These are phyloP conservation scores for Boletus edulis DNA, from an alignment of 768 basidiomycete species.

Conservation along the genomic window DNA sequence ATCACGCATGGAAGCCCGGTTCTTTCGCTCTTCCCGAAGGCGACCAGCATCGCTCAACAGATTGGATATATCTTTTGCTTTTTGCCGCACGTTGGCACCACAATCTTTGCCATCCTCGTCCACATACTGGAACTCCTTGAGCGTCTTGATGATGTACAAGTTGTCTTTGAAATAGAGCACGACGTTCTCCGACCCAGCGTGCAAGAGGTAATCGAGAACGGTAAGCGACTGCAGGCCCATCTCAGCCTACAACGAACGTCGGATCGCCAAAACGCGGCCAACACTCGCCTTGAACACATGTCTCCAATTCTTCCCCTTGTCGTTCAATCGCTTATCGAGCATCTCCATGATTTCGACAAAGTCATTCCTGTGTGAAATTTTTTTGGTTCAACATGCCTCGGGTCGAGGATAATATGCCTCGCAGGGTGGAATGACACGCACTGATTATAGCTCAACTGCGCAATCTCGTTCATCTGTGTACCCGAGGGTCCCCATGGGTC, in stretches of 20 bases:
- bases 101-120: slow-evolving; percentile 97
- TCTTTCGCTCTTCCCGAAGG: slow-evolving; percentile 79
- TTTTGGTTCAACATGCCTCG: too few relatives aligned
- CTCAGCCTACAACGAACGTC: slow-evolving; percentile 7
- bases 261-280: not conserved
- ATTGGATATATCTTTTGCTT: slow-evolving; percentile 98
- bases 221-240: slow-evolving; percentile 72
- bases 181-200: slow-evolving; percentile 96
- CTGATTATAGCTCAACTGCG: slow-evolving; percentile 97
- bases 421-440: slow-evolving; percentile 36
- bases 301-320: slow-evolving; percentile 99
- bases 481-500: slow-evolving; percentile 98
- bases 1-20: slow-evolving; percentile 90
- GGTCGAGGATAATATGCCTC: not conserved
- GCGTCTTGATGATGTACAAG: slow-evolving; percentile 95
- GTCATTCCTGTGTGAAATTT: slow-evolving; percentile 64
- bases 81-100: slow-evolving; percentile 96
- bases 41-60: slow-evolving; percentile 84
- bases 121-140: slow-evolving; percentile 96
- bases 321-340: slow-evolving; percentile 96
- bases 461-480: slow-evolving; percentile 98
- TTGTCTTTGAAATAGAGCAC: slow-evolving; percentile 99
- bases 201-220: slow-evolving; percentile 91
- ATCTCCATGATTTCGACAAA: slow-evolving; percentile 99
- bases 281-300: slow-evolving; percentile 92